phyloP scores from a whole-genome alignment of 164 flowering plant genomes.

The Vitis vinifera region ASM3070453v1 NC_081809.1:5588501-5589000 shows the following conservation, averaged over 20 bases:
- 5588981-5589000: conserved; percentile 1
- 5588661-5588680: conserved; percentile 42
- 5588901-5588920: no score
- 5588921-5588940: conserved; percentile 9
- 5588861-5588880: conserved; percentile 12
- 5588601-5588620: conserved; percentile 37
- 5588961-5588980: not conserved
- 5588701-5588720: conserved; percentile 87
- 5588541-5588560: conserved; percentile 28
- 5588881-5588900: conserved; percentile 20
- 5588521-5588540: conserved; percentile 36
- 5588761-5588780: conserved; percentile 59
- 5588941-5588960: not conserved
- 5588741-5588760: conserved; percentile 37
- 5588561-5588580: conserved; percentile 64
- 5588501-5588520: conserved; percentile 64
- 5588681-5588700: conserved; percentile 56
- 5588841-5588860: conserved; percentile 47
- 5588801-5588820: conserved; percentile 25
- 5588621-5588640: conserved; percentile 36
- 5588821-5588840: conserved; percentile 34
- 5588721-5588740: conserved; percentile 47
- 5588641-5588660: conserved; percentile 30
- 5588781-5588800: conserved; percentile 49
- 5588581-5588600: conserved; percentile 62